Conservation (phyloP, 2,329 filamentous ascomycete species). For the Chaetomiaceae sp. region DNA sequence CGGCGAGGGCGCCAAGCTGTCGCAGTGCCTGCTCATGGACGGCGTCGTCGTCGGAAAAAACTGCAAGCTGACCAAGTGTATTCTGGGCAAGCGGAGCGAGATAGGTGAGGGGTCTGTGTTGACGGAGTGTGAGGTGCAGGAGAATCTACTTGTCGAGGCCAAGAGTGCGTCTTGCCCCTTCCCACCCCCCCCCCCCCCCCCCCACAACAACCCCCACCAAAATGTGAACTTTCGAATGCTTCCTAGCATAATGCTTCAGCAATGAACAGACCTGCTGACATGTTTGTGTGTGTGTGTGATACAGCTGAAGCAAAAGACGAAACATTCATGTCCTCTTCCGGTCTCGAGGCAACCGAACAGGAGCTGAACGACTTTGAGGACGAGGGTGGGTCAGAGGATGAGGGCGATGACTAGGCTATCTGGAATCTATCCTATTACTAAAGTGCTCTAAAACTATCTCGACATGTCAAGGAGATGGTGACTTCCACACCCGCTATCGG, state of each 20-base stretch:
- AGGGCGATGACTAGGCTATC: conserved; percentile 15
- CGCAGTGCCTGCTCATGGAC: conserved; percentile 90
- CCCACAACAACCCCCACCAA: too few relatives aligned
- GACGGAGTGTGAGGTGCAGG: conserved; percentile 88
- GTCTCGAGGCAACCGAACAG: conserved; percentile 59
- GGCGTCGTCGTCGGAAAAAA: conserved; percentile 79
- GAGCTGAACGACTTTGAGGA: conserved; percentile 52
- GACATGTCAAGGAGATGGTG: too few relatives aligned
- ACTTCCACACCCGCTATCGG: too few relatives aligned
- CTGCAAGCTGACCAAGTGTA: conserved; percentile 80
- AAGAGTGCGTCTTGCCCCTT: conserved; percentile 66
- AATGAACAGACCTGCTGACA: conserved; percentile 10
- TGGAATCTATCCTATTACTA: too few relatives aligned
- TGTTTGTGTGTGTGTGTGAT: neutral
- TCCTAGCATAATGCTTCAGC: neutral
- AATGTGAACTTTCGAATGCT: too few relatives aligned
- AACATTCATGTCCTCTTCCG: conserved; percentile 64
- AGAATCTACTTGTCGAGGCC: conserved; percentile 81
- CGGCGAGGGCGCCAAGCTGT: conserved; percentile 75
- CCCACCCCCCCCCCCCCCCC: too few relatives aligned
- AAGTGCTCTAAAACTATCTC: too few relatives aligned
- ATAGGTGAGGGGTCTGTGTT: conserved; percentile 79
- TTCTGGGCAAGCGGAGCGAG: conserved; percentile 74
- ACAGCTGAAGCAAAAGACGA: conserved; percentile 63
- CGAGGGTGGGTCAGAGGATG: conserved; percentile 11